Evolutionary conservation across 768 basidiomycete genomes (phyloP), one percentile per base, ranked within the genome.

Genomic region (Megacollybia marginata): DNA sequence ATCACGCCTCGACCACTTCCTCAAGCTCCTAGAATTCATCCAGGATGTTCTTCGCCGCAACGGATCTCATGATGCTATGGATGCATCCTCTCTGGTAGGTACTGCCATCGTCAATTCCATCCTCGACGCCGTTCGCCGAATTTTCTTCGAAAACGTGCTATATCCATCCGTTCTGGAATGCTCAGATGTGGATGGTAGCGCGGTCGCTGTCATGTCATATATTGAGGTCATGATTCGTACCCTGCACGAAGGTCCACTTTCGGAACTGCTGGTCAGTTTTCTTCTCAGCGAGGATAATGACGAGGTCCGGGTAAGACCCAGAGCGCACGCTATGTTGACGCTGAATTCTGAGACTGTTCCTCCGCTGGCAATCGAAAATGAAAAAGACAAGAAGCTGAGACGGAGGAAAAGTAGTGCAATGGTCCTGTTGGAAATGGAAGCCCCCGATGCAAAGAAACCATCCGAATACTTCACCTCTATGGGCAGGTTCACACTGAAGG

Each of bases 141-240:
- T 90, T 49, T 97, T 97, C 69, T 73, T 98, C 4, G 88, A 94
- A 66, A 95, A 92, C 57, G 85, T 97, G 18, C 69, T 98, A 31
- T 95, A 95, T 62, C 90, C 95, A 0, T 90, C 92, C 9, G 80
- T 98, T 46, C 73, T 96, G 44, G 94, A 97, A 62, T 94, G 92
- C 65, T 93, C 93, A 0, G 89, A 91, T 52, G 61, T 74, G 5
- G 95, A 97, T 62, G 95, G 95, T n/a, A 95, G 92, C 53, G 89
- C 93, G 0, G 86, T 96, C 2, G 93, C 95, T 9, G 93, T 98
- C 48, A 83, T 97, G 79, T 91, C 88, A 13, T 97, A 98, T 62
- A 82, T 97, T 54, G 92, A 96, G 56, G 79, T 91, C 58, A 86
- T 92, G 76, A 74, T 92, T 47, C 76, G 82, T 50, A 89, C 85